These are phyloP conservation scores for Mycena pura DNA, from an alignment of 768 basidiomycete genomes.

Conservation along the genomic window DNA sequence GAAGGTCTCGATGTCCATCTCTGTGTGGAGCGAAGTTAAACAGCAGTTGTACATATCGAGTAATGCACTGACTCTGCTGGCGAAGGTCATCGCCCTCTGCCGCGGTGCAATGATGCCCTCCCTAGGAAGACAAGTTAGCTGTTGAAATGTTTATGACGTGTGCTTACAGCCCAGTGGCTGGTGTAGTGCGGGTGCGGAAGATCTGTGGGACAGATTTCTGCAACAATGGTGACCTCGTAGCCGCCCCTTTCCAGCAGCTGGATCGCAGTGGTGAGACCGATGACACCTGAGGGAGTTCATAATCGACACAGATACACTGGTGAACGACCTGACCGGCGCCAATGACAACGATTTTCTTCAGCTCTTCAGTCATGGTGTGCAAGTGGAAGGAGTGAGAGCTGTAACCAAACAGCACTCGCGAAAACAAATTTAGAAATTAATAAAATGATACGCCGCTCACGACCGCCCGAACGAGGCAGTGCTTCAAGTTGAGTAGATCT, in stretches of 20 bases:
- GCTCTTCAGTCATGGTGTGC: neutral
- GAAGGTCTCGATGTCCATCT: constrained; percentile 62
- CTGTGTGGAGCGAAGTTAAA: constrained; percentile 34
- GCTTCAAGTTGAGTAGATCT: too few species aligned
- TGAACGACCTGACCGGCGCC: neutral
- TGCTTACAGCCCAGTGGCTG: constrained; percentile 60
- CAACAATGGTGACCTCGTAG: constrained; percentile 55
- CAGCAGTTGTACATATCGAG: neutral
- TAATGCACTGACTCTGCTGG: constrained; percentile 9
- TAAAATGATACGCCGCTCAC: too few species aligned
- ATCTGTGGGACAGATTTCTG: constrained; percentile 59
- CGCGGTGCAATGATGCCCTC: constrained; percentile 61
- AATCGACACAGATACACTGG: constrained; percentile 39
- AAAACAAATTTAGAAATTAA: too few species aligned
- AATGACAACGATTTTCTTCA: neutral
- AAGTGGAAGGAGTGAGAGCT: neutral
- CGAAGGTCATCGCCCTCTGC: constrained; percentile 11
- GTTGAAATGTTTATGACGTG: neutral
- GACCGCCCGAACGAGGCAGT: too few species aligned
- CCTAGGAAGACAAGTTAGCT: constrained; percentile 40
- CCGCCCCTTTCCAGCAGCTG: constrained; percentile 52
- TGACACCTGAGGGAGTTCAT: constrained; percentile 62
- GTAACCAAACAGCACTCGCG: too few species aligned
- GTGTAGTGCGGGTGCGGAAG: constrained; percentile 56
- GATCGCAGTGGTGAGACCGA: too few species aligned